Evolutionary conservation across 163 green algal species (phyloP).

Genomic region (Coccomyxa subellipsoidea): DNA sequence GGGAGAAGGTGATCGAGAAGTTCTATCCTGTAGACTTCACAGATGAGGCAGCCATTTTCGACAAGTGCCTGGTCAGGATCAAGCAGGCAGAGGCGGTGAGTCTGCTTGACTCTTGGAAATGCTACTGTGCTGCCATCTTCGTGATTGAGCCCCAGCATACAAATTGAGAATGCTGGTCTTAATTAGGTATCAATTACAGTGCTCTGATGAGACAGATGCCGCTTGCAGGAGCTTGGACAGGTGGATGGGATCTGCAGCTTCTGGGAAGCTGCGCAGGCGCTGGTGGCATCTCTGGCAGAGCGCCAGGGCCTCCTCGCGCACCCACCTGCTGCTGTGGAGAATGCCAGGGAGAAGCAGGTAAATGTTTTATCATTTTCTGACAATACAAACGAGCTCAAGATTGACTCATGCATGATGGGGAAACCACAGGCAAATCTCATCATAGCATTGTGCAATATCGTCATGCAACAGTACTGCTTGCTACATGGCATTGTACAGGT

Average conservation of each 20-base stretch:
- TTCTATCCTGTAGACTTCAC: conserved; percentile 85
- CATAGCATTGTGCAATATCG: no score
- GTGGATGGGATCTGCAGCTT: conserved; percentile 44
- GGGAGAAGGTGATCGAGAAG: conserved; percentile 76
- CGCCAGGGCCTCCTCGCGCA: conserved; percentile 29
- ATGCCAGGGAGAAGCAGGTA: conserved; percentile 36
- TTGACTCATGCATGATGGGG: background rate
- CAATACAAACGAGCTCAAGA: background rate
- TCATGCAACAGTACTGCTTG: no score
- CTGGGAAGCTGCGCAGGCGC: conserved; percentile 36
- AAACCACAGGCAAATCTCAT: no score
- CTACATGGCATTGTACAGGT: no score
- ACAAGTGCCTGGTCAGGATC: conserved; percentile 57
- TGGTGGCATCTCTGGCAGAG: conserved; percentile 38
- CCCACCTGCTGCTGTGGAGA: conserved; percentile 27
- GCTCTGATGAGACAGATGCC: background rate
- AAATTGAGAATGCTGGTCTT: no score
- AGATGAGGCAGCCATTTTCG: conserved; percentile 76
- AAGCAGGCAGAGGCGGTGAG: conserved; percentile 1
- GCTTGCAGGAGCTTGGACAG: conserved; percentile 20
- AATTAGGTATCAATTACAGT: background rate
- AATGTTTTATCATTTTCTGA: background rate
- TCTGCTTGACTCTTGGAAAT: background rate
- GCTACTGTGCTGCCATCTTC: no score
- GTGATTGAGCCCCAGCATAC: no score